Percentiles rank a stretch among this genome's conserved stretches.
These are phyloP conservation scores for Aristolochia contorta DNA, from an alignment of 164 flowering plant species.

Conservation along the genomic window DNA sequence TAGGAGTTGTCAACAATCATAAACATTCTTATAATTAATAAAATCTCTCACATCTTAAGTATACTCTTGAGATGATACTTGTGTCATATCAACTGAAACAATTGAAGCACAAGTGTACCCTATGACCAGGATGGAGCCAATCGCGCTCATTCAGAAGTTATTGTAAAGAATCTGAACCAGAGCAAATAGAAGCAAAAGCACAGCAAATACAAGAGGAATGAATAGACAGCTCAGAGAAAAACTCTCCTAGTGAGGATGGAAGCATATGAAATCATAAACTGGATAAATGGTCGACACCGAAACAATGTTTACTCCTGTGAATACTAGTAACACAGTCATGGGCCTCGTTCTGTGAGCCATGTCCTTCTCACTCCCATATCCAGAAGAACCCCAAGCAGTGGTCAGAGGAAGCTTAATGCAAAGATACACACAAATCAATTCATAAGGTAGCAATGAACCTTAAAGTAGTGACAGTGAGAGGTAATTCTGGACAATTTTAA, in stretches of 20 bases:
- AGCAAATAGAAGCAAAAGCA: neutral
- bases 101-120: neutral
- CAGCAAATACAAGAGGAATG: neutral
- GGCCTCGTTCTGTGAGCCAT: slow-evolving; percentile 52
- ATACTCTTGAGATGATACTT: neutral
- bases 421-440: no score
- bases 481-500: no score
- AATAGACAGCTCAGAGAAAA: neutral
- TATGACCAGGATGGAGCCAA: neutral
- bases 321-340: slow-evolving; percentile 40
- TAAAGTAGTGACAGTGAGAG: no score
- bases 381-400: no score
- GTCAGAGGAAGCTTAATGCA: no score
- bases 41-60: neutral
- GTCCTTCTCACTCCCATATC: neutral
- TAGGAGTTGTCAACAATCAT: neutral
- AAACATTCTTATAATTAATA: no score
- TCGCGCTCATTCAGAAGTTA: neutral
- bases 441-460: no score
- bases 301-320: slow-evolving; percentile 41
- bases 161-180: neutral
- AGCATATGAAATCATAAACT: slow-evolving; percentile 21
- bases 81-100: neutral
- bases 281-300: slow-evolving; percentile 24
- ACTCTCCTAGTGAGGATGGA: slow-evolving; percentile 20